Evolutionary conservation across 1,284 basidiomycete species (phyloP).

Genomic region (Trichosporon faecale): DNA sequence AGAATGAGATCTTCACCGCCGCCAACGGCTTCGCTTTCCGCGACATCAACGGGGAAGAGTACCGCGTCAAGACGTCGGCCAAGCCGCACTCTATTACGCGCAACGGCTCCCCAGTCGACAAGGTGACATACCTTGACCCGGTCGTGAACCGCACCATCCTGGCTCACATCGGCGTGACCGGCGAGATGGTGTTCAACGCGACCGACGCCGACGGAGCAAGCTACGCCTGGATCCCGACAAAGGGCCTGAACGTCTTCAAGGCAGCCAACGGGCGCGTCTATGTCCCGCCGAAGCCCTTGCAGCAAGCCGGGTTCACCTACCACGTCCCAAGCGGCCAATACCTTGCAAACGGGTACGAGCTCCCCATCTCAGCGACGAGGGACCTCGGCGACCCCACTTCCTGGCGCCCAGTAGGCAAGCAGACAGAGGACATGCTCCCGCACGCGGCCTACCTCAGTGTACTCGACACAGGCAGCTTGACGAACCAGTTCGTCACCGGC

Average conservation of each 20-base stretch:
- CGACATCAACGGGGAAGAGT: background rate
- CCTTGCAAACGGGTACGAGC: constrained; percentile 8
- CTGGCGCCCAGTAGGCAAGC: constrained; percentile 1
- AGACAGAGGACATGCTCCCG: background rate
- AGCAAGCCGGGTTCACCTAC: constrained; percentile 6
- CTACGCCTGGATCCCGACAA: background rate
- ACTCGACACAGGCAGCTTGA: constrained; percentile 10
- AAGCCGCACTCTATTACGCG: background rate
- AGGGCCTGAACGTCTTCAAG: constrained; percentile 2
- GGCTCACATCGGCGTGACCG: background rate
- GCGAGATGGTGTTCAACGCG: background rate
- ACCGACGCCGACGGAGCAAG: constrained; percentile 2
- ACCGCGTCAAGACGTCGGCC: background rate
- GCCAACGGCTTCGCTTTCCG: background rate
- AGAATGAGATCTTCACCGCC: background rate
- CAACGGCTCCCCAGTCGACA: background rate
- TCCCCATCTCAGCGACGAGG: background rate
- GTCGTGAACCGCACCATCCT: background rate
- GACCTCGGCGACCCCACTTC: constrained; percentile 3
- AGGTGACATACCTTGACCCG: constrained; percentile 6
- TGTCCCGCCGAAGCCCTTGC: background rate
- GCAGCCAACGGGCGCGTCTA: background rate
- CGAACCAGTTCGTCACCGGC: constrained; percentile 7
- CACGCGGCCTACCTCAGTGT: constrained; percentile 1
- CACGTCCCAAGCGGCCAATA: constrained; percentile 9